Conservation (phyloP, 2,329 filamentous ascomycete species). For the Dactylella cylindrospora region DNA sequence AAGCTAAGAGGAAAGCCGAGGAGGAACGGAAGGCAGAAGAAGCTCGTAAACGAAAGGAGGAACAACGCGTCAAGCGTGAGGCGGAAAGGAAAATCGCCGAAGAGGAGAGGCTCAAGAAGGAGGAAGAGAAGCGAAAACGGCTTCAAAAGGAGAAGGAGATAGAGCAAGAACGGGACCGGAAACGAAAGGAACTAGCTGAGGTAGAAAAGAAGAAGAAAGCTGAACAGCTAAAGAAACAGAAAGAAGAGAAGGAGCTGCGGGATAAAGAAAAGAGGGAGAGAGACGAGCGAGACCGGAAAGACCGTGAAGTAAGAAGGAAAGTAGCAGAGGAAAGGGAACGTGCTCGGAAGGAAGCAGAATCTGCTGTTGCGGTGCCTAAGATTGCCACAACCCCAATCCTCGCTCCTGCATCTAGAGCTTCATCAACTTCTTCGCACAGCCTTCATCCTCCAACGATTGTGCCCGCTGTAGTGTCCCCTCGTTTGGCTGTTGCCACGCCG, state of each 20-base stretch:
- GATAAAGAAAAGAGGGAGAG: slow-evolving; percentile 61
- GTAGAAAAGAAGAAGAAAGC: slow-evolving; percentile 81
- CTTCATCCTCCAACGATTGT: slow-evolving; percentile 57
- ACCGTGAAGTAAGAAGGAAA: slow-evolving; percentile 57
- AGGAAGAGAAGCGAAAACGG: slow-evolving; percentile 77
- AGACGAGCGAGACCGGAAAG: slow-evolving; percentile 64
- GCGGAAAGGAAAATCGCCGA: slow-evolving; percentile 87
- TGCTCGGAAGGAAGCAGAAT: slow-evolving; percentile 63
- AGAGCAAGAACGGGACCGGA: slow-evolving; percentile 82
- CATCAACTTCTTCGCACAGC: slow-evolving; percentile 59
- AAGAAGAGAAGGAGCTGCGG: slow-evolving; percentile 70
- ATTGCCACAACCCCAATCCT: slow-evolving; percentile 63
- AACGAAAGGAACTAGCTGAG: slow-evolving; percentile 75
- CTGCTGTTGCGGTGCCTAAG: slow-evolving; percentile 51
- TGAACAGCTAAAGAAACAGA: slow-evolving; percentile 77
- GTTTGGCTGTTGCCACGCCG: slow-evolving; percentile 75
- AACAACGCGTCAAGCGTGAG: slow-evolving; percentile 88
- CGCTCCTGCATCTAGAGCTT: slow-evolving; percentile 51
- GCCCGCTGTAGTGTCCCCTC: slow-evolving; percentile 65
- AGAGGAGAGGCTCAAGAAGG: slow-evolving; percentile 80
- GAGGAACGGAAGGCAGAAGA: slow-evolving; percentile 81
- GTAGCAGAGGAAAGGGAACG: slow-evolving; percentile 55
- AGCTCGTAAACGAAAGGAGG: slow-evolving; percentile 77
- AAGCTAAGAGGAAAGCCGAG: slow-evolving; percentile 71
- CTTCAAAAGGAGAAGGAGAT: slow-evolving; percentile 81